Conservation (phyloP, 305 asterid species). For the Fraxinus latifolia region DNA sequence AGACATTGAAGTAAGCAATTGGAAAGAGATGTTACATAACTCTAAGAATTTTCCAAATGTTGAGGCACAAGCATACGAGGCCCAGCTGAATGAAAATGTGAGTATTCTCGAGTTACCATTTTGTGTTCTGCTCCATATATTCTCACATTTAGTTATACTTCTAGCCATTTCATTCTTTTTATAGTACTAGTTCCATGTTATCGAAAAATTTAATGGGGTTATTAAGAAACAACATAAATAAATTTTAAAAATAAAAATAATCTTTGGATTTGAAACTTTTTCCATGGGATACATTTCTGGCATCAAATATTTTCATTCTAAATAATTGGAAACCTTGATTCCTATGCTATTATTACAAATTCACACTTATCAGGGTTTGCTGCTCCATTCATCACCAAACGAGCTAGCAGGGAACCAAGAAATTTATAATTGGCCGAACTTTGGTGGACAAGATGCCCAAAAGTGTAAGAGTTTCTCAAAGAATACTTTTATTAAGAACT, state of each 20-base stretch:
- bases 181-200: neutral
- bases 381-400: slow-evolving; percentile 20
- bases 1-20: slow-evolving; percentile 43
- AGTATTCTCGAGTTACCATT: neutral
- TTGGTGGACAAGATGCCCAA: slow-evolving; percentile 36
- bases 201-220: neutral
- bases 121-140: slow-evolving; percentile 2
- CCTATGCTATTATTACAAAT: neutral
- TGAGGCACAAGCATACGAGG: slow-evolving; percentile 34
- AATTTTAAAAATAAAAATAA: neutral
- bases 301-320: neutral
- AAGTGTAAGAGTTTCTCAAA: slow-evolving; percentile 40
- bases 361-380: slow-evolving; percentile 27
- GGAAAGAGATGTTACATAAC: slow-evolving; percentile 57
- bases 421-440: slow-evolving; percentile 26
- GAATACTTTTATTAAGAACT: slow-evolving; percentile 12
- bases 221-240: neutral
- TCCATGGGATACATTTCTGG: neutral
- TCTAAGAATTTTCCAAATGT: slow-evolving; percentile 39
- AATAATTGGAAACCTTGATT: neutral
- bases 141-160: neutral
- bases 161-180: neutral
- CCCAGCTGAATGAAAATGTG: slow-evolving; percentile 35
- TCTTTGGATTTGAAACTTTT: neutral
- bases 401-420: slow-evolving; percentile 23